These are phyloP conservation scores for Zymoseptoria ardabiliae DNA, from an alignment of 2,329 filamentous ascomycete species.

Conservation along the genomic window DNA sequence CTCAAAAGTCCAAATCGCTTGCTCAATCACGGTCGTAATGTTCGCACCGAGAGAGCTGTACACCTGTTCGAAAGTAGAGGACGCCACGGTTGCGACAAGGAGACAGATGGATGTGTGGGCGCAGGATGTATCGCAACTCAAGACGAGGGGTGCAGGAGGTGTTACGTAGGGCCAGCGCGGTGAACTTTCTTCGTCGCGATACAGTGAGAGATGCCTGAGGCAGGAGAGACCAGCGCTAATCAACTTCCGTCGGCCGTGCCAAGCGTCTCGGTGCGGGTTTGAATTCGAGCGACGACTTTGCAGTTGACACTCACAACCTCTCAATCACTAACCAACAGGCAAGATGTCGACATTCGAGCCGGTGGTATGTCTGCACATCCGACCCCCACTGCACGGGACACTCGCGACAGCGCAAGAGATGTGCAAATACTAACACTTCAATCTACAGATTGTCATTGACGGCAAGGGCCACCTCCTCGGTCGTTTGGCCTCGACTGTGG, in stretches of 20 bases:
- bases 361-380: conserved; percentile 41
- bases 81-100: conserved; percentile 22
- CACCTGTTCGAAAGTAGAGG: conserved; percentile 17
- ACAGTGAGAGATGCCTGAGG: neutral
- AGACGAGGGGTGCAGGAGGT: neutral
- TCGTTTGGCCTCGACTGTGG: conserved; percentile 94
- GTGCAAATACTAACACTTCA: conserved; percentile 1
- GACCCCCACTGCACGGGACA: neutral
- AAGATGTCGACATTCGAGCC: conserved; percentile 62
- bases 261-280: neutral
- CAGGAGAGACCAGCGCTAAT: neutral
- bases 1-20: conserved; percentile 12
- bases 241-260: neutral
- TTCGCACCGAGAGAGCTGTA: conserved; percentile 11
- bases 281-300: neutral
- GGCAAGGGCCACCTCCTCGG: conserved; percentile 99
- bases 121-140: conserved; percentile 5
- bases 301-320: neutral
- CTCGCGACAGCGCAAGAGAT: neutral
- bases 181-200: neutral
- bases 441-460: conserved; percentile 85
- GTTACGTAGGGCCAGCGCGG: conserved; percentile 2
- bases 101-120: neutral
- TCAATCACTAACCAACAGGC: conserved; percentile 18
- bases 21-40: conserved; percentile 13